Conservation (phyloP, 306 rosid species). For the Castanea sativa region DNA sequence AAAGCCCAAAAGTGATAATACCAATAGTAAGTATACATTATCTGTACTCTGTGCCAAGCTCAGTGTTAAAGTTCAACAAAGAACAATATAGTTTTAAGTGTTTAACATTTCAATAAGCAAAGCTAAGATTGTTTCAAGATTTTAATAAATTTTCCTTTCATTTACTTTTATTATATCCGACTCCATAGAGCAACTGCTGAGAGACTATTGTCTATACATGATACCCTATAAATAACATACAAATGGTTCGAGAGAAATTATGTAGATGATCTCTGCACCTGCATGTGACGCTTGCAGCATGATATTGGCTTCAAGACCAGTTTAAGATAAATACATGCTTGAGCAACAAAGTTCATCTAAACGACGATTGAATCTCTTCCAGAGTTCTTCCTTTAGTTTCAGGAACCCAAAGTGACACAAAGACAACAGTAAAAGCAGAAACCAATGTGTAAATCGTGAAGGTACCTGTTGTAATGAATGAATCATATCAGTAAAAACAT, state of each 20-base stretch:
- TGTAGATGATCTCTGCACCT: background rate
- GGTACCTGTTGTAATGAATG: conserved; percentile 46
- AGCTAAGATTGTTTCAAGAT: background rate
- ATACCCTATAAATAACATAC: background rate
- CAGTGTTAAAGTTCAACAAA: background rate
- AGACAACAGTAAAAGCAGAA: conserved; percentile 52
- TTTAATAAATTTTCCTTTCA: background rate
- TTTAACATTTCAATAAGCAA: background rate
- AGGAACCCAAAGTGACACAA: conserved; percentile 59
- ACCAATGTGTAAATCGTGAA: conserved; percentile 56
- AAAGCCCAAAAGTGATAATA: background rate
- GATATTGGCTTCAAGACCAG: background rate
- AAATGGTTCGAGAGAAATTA: background rate
- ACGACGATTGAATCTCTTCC: conserved; percentile 80
- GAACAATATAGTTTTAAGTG: background rate
- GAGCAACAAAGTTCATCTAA: conserved; percentile 43
- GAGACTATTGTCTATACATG: background rate
- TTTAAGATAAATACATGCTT: background rate
- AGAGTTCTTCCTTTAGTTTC: conserved; percentile 87
- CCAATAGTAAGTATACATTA: background rate
- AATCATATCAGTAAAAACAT: background rate
- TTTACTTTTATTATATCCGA: background rate
- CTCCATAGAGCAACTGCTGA: background rate
- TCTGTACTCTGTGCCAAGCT: background rate
- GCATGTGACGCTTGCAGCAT: background rate